Conservation (phyloP, 73 alveolate species). For the Paramecium pentaurelia region DNA sequence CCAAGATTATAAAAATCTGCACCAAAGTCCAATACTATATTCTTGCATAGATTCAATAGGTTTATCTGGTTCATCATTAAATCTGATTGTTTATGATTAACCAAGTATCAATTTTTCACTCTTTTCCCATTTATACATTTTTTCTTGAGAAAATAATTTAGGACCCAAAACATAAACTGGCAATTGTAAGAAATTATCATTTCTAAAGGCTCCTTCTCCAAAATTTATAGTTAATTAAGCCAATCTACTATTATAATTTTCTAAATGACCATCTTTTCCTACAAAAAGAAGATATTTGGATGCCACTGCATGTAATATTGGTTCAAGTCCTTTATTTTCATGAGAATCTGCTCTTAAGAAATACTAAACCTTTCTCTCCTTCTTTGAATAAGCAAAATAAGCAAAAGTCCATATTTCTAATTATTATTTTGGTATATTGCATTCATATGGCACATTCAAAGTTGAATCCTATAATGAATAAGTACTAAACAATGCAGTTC, state of each 20-base stretch:
- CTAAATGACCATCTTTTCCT: neutral
- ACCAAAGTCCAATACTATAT: constrained; percentile 32
- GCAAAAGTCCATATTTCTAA: constrained; percentile 29
- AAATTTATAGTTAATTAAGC: neutral
- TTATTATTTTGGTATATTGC: constrained; percentile 21
- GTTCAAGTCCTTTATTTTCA: neutral
- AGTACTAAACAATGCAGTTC: neutral
- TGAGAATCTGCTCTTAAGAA: constrained; percentile 9
- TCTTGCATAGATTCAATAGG: constrained; percentile 2
- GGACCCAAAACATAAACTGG: neutral
- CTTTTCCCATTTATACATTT: neutral
- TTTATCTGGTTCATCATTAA: neutral
- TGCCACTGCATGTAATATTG: constrained; percentile 26
- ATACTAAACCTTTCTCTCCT: neutral
- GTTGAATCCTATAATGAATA: neutral
- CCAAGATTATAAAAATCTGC: neutral
- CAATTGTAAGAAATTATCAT: neutral
- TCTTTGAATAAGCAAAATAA: neutral
- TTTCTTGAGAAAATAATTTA: neutral
- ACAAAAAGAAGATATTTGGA: neutral
- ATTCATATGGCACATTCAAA: neutral
- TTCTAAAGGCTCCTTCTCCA: constrained; percentile 4
- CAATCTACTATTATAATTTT: neutral
- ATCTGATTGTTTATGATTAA: neutral
- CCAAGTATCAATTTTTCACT: neutral